These are phyloP conservation scores for Setomelanomma holmii DNA, from an alignment of 2,329 filamentous ascomycete genomes.

Conservation along the genomic window DNA sequence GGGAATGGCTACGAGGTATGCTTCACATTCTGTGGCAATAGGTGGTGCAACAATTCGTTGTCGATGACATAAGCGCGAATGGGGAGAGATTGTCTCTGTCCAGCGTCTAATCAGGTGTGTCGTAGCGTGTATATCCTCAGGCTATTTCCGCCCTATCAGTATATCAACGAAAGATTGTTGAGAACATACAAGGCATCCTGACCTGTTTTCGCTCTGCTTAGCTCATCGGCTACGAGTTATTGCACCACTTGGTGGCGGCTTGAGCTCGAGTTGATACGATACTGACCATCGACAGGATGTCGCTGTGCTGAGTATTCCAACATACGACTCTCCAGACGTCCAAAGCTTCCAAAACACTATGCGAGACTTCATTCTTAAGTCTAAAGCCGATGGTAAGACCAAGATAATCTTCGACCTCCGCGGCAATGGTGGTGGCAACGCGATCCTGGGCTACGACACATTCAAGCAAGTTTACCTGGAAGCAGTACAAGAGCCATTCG, in stretches of 20 bases:
- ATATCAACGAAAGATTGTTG: no score
- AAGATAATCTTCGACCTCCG: conserved; percentile 71
- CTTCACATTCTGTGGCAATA: conserved; percentile 12
- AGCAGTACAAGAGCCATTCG: conserved; percentile 50
- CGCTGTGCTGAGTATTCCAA: conserved; percentile 55
- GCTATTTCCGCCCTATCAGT: no score
- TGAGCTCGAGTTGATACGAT: not conserved
- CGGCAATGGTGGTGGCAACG: conserved; percentile 65
- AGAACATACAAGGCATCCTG: no score
- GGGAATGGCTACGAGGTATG: conserved; percentile 48
- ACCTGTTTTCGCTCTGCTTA: no score
- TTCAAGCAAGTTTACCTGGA: conserved; percentile 64
- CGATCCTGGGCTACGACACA: conserved; percentile 50
- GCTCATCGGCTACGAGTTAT: no score
- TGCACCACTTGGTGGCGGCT: no score
- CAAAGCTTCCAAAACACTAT: conserved; percentile 50
- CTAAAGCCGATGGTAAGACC: conserved; percentile 59
- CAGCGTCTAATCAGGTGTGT: no score
- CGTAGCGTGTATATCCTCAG: no score
- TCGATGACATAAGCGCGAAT: no score
- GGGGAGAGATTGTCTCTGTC: no score
- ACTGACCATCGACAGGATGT: conserved; percentile 50
- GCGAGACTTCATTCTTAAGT: conserved; percentile 56
- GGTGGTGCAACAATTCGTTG: no score
- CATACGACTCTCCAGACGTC: conserved; percentile 44